A percentile compares a stretch with the other conserved stretches of the same genome.
These are phyloP conservation scores for Didymella sp. DNA, from an alignment of 2,329 filamentous ascomycete species.

Conservation along the genomic window DNA sequence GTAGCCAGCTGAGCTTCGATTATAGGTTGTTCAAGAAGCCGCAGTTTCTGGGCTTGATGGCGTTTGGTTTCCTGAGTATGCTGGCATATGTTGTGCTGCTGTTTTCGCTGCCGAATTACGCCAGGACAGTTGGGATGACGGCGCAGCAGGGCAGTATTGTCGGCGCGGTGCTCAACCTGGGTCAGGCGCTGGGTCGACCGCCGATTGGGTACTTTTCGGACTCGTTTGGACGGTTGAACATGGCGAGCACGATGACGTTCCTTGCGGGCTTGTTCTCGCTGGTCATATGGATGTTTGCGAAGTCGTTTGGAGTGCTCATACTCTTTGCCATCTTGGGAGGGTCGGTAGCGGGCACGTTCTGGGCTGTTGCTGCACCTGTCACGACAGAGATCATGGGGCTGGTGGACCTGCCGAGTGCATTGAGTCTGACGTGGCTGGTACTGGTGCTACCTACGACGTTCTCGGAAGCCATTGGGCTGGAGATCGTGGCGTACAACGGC, in stretches of 20 bases:
- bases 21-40: conserved; percentile 64
- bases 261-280: conserved; percentile 70
- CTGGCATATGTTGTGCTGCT: conserved; percentile 78
- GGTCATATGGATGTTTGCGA: conserved; percentile 75
- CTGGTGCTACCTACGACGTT: conserved; percentile 74
- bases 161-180: conserved; percentile 74
- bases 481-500: conserved; percentile 58
- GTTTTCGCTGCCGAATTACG: conserved; percentile 78
- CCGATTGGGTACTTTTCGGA: conserved; percentile 77
- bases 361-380: conserved; percentile 69
- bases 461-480: conserved; percentile 62
- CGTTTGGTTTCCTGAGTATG: conserved; percentile 74
- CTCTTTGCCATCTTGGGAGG: conserved; percentile 74
- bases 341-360: conserved; percentile 73
- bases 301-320: conserved; percentile 70
- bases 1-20: conserved; percentile 60
- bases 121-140: conserved; percentile 69
- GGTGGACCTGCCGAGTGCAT: conserved; percentile 69
- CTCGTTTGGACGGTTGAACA: conserved; percentile 73
- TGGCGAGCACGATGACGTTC: conserved; percentile 70
- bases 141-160: conserved; percentile 73
- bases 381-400: conserved; percentile 77
- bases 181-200: conserved; percentile 72
- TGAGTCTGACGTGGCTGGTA: conserved; percentile 75
- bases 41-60: conserved; percentile 70